These are phyloP conservation scores for Chaetomiaceae sp. DNA, from an alignment of 2,329 filamentous ascomycete species.

Conservation along the genomic window DNA sequence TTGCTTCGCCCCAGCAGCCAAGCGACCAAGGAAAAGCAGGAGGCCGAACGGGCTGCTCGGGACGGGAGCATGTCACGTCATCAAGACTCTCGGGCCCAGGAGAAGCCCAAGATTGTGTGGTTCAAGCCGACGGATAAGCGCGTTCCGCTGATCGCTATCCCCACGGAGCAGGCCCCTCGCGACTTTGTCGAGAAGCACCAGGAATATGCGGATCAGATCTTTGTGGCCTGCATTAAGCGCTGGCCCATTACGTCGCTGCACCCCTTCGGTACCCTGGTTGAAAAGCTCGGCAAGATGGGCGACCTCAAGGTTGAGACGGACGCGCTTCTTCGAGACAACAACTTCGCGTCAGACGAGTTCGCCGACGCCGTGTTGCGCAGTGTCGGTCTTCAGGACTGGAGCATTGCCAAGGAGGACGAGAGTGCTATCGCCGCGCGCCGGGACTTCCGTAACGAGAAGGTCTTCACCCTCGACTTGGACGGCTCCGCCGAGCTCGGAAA, in stretches of 20 bases:
- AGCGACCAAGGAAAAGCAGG: slow-evolving; percentile 98
- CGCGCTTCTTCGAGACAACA: slow-evolving; percentile 94
- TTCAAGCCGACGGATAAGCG: slow-evolving; percentile 99
- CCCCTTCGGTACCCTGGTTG: slow-evolving; percentile 94
- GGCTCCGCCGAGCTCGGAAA: slow-evolving; percentile 85
- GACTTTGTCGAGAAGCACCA: slow-evolving; percentile 99
- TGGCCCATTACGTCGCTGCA: slow-evolving; percentile 99
- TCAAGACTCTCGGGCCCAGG: slow-evolving; percentile 78
- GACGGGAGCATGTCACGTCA: slow-evolving; percentile 69
- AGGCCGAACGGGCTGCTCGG: slow-evolving; percentile 87
- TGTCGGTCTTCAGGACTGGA: slow-evolving; percentile 89
- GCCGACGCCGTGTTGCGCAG: slow-evolving; percentile 93
- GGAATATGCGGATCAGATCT: slow-evolving; percentile 95
- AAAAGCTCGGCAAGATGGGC: slow-evolving; percentile 95
- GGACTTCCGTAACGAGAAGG: slow-evolving; percentile 83
- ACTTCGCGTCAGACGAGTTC: slow-evolving; percentile 96
- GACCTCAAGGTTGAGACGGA: slow-evolving; percentile 97
- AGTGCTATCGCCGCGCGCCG: slow-evolving; percentile 67
- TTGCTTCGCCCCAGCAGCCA: slow-evolving; percentile 94
- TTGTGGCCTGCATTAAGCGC: slow-evolving; percentile 97
- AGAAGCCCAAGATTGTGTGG: slow-evolving; percentile 99
- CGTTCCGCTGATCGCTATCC: slow-evolving; percentile 94
- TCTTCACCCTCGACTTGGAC: slow-evolving; percentile 89
- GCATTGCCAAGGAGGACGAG: slow-evolving; percentile 76
- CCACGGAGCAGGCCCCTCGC: slow-evolving; percentile 92